These are phyloP conservation scores for Camelina neglecta DNA, from an alignment of 345 rosid genomes.

Conservation along the genomic window DNA sequence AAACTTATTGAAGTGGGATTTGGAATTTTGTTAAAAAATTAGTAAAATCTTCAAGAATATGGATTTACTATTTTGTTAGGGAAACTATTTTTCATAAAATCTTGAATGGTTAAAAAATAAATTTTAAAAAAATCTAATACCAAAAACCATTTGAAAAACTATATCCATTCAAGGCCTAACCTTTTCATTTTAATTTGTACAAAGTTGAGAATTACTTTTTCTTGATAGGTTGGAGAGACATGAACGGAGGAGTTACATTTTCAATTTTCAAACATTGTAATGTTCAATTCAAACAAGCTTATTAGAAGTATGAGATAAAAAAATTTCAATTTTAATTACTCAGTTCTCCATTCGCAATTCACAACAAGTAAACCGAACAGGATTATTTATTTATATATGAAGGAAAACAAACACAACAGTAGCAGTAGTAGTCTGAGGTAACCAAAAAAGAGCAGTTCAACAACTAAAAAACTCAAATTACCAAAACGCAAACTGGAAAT, in stretches of 20 bases:
- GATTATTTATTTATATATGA: constrained; percentile 32
- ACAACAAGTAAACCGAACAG: constrained; percentile 17
- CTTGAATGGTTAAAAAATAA: too few relatives aligned
- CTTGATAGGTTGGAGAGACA: too few relatives aligned
- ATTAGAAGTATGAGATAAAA: neutral
- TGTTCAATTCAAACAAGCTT: neutral
- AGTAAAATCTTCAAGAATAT: too few relatives aligned
- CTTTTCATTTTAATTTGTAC: neutral
- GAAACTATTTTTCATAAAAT: too few relatives aligned
- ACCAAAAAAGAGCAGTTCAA: constrained; percentile 28
- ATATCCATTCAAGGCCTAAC: too few relatives aligned
- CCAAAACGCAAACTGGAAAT: constrained; percentile 11
- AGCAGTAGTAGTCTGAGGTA: neutral
- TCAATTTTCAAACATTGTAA: too few relatives aligned
- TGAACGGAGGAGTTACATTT: too few relatives aligned
- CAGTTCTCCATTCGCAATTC: neutral
- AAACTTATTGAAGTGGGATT: too few relatives aligned
- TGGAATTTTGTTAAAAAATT: too few relatives aligned
- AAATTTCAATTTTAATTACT: neutral
- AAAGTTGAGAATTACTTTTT: neutral
- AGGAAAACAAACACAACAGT: neutral
- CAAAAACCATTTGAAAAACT: too few relatives aligned
- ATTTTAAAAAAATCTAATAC: too few relatives aligned
- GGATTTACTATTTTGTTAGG: too few relatives aligned
- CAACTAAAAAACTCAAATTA: constrained; percentile 22